These are phyloP conservation scores for Phytophthora pistaciae DNA, from an alignment of 352 stramenopile species.

Conservation along the genomic window DNA sequence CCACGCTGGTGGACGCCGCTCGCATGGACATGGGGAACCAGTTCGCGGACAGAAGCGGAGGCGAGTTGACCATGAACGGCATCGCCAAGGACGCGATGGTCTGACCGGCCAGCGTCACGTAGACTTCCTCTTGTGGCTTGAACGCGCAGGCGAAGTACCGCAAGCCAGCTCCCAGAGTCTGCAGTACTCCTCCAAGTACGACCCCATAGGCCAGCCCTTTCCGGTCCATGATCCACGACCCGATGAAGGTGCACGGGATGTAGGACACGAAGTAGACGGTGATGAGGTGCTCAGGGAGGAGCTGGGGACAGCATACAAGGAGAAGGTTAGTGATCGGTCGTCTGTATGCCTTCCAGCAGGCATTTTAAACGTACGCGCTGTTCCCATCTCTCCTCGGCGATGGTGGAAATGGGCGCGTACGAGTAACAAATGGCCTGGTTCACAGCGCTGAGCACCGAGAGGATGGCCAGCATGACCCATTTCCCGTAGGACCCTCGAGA, in stretches of 20 bases:
- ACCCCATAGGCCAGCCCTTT: slow-evolving; percentile 68
- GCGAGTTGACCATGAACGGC: slow-evolving; percentile 86
- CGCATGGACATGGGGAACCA: slow-evolving; percentile 77
- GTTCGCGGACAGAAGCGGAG: slow-evolving; percentile 70
- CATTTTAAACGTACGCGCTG: slow-evolving; percentile 37
- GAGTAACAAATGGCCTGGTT: slow-evolving; percentile 77
- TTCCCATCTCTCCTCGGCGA: slow-evolving; percentile 60
- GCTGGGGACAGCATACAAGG: slow-evolving; percentile 25
- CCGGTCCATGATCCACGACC: slow-evolving; percentile 82
- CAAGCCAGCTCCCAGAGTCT: slow-evolving; percentile 53
- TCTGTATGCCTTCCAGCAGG: not conserved
- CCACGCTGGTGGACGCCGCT: slow-evolving; percentile 72
- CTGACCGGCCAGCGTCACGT: slow-evolving; percentile 60
- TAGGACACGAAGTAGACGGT: slow-evolving; percentile 83
- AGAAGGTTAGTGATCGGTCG: not conserved
- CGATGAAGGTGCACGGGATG: slow-evolving; percentile 76
- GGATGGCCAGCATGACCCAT: slow-evolving; percentile 71
- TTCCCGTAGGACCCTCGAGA: slow-evolving; percentile 32
- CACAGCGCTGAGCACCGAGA: slow-evolving; percentile 53
- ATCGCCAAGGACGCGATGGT: slow-evolving; percentile 68
- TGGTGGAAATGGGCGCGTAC: slow-evolving; percentile 70
- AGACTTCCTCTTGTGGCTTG: slow-evolving; percentile 24
- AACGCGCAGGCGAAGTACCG: slow-evolving; percentile 55
- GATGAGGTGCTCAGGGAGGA: slow-evolving; percentile 73
- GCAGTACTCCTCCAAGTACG: slow-evolving; percentile 57